Percentiles rank a stretch among this genome's conserved stretches.
Conservation (phyloP, 2,329 filamentous ascomycete genomes). For the Aspergillus fischeri region DNA sequence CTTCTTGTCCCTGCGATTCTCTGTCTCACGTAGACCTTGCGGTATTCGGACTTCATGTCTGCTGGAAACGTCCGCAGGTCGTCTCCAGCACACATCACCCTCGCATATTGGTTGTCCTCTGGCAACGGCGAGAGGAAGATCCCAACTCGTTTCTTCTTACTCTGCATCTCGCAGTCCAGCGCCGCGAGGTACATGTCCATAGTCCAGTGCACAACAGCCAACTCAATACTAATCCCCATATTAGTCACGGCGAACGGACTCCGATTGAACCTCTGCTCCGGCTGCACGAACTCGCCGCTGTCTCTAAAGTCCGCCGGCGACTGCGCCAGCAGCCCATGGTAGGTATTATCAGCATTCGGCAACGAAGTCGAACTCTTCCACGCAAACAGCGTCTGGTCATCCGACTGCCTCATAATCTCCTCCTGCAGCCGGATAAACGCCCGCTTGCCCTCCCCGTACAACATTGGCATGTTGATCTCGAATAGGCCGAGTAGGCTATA, state of each 20-base stretch:
- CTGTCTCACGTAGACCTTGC: neutral
- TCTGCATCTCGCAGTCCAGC: constrained; percentile 12
- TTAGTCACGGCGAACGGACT: constrained; percentile 14
- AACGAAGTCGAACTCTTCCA: neutral
- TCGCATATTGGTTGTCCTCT: neutral
- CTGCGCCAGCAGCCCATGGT: neutral
- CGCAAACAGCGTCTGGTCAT: constrained; percentile 13
- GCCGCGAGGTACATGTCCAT: constrained; percentile 18
- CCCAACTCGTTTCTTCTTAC: neutral
- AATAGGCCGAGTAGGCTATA: constrained; percentile 30
- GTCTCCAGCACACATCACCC: neutral
- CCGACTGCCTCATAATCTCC: constrained; percentile 25
- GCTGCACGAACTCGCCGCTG: neutral
- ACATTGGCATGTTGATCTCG: constrained; percentile 19
- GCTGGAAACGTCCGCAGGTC: neutral
- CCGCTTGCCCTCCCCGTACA: constrained; percentile 25
- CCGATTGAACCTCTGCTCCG: neutral
- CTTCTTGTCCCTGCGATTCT: neutral
- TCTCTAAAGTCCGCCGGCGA: neutral
- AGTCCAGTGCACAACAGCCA: constrained; percentile 14
- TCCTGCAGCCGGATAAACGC: constrained; percentile 27
- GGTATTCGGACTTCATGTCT: neutral
- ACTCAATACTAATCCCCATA: constrained; percentile 14
- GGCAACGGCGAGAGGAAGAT: neutral
- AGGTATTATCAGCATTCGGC: neutral